Conservation (phyloP, 176 grass and related monocot genomes). For the Juncus effusus region DNA sequence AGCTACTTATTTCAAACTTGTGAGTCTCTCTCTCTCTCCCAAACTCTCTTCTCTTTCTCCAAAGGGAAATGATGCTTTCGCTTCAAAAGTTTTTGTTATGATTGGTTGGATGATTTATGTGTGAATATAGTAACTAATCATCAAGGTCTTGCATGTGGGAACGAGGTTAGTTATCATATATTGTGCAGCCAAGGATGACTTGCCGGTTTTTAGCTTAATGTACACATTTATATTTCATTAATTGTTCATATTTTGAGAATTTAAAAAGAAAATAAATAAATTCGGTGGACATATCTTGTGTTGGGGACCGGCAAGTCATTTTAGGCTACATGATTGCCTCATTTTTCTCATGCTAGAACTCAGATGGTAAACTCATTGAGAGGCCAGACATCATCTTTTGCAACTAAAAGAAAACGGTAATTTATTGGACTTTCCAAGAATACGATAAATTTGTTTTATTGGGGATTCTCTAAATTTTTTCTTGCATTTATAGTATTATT, state of each 20-base stretch:
- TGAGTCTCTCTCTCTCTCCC: neutral
- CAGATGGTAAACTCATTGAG: slow-evolving; percentile 36
- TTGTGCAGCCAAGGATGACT: slow-evolving; percentile 97
- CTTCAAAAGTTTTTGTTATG: neutral
- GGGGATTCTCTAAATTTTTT: too few species aligned
- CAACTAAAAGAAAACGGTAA: too few species aligned
- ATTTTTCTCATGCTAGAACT: slow-evolving; percentile 68
- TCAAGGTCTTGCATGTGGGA: slow-evolving; percentile 60
- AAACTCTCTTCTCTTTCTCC: slow-evolving; percentile 15
- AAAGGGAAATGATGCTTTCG: slow-evolving; percentile 27
- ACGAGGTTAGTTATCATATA: slow-evolving; percentile 43
- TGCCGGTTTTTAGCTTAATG: slow-evolving; percentile 37
- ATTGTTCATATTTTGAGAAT: neutral
- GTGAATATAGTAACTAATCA: slow-evolving; percentile 26
- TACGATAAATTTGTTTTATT: too few species aligned
- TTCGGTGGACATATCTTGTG: neutral
- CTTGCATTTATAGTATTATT: too few species aligned
- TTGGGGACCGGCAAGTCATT: slow-evolving; percentile 48
- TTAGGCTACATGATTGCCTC: slow-evolving; percentile 74
- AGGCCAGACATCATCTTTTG: too few species aligned
- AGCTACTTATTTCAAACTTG: neutral
- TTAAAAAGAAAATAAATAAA: neutral
- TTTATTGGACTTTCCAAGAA: too few species aligned
- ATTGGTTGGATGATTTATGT: neutral
- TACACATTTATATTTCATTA: neutral